Percentiles rank a stretch among this genome's conserved stretches.
These are phyloP conservation scores for Apostasia ramifera DNA, from an alignment of 106 monocot genomes.

Conservation along the genomic window DNA sequence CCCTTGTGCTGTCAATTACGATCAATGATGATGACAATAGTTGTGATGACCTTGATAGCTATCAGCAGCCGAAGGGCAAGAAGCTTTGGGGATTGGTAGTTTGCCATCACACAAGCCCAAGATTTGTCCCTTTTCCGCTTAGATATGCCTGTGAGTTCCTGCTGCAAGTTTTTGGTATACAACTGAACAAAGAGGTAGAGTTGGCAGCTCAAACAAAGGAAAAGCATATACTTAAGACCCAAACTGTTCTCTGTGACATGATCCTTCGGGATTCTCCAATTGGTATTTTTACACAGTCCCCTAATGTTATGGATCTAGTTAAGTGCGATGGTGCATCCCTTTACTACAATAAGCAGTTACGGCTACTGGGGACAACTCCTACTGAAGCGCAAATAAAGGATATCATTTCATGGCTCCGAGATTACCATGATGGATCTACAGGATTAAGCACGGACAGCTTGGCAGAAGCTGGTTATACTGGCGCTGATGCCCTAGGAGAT, in stretches of 20 bases:
- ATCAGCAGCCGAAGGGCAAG: conserved; percentile 39
- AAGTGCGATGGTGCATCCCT: conserved; percentile 94
- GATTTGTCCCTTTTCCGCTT: conserved; percentile 88
- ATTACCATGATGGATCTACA: conserved; percentile 56
- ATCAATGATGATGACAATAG: conserved; percentile 72
- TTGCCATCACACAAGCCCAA: conserved; percentile 68
- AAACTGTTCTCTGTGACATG: conserved; percentile 93
- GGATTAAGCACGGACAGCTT: conserved; percentile 90
- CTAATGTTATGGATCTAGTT: conserved; percentile 88
- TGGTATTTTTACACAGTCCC: conserved; percentile 76
- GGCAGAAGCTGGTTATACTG: conserved; percentile 75
- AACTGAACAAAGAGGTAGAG: conserved; percentile 86
- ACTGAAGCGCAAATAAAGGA: conserved; percentile 53
- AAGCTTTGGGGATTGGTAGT: conserved; percentile 95
- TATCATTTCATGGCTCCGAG: conserved; percentile 58
- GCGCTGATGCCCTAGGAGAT: conserved; percentile 45
- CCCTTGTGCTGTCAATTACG: conserved; percentile 77
- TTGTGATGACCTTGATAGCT: conserved; percentile 24
- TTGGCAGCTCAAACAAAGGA: conserved; percentile 75
- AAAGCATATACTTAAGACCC: conserved; percentile 69
- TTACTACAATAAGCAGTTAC: conserved; percentile 58
- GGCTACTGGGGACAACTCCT: conserved; percentile 62
- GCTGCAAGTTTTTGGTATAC: conserved; percentile 78
- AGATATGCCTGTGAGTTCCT: conserved; percentile 93
- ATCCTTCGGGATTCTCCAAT: conserved; percentile 79